A percentile compares a stretch with the other conserved stretches of the same genome.
Conservation (phyloP, 257 asterid genomes). For the Orobanche coerulescens region DNA sequence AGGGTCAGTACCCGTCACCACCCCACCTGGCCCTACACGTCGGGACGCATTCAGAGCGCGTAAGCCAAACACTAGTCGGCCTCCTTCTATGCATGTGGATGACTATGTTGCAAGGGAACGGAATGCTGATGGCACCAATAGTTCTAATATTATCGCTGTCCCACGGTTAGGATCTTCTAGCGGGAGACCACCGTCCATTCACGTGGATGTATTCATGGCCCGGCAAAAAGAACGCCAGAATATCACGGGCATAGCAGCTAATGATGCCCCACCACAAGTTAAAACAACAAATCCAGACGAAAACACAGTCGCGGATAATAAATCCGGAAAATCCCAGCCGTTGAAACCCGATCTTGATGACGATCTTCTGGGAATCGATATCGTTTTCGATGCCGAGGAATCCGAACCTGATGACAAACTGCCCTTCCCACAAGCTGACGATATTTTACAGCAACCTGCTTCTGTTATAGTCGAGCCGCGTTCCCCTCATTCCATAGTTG, state of each 20-base stretch:
- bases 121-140: slow-evolving; percentile 64
- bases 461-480: slow-evolving; percentile 45
- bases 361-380: slow-evolving; percentile 94
- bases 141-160: slow-evolving; percentile 68
- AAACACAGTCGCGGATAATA: slow-evolving; percentile 47
- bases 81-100: slow-evolving; percentile 99
- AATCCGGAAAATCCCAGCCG: slow-evolving; percentile 45
- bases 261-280: slow-evolving; percentile 42
- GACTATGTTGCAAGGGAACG: slow-evolving; percentile 95
- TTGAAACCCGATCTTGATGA: slow-evolving; percentile 83
- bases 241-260: slow-evolving; percentile 35
- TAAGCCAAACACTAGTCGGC: slow-evolving; percentile 95
- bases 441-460: slow-evolving; percentile 52
- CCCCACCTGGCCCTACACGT: slow-evolving; percentile 70
- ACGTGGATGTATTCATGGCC: slow-evolving; percentile 96
- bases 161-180: slow-evolving; percentile 71
- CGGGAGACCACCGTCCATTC: slow-evolving; percentile 92
- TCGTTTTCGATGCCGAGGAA: slow-evolving; percentile 94
- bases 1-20: slow-evolving; percentile 47
- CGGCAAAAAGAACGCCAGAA: slow-evolving; percentile 86
- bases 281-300: slow-evolving; percentile 45
- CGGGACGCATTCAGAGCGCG: slow-evolving; percentile 94
- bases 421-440: slow-evolving; percentile 86
- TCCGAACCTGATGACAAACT: slow-evolving; percentile 76
- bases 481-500: slow-evolving; percentile 85